Evolutionary conservation across 306 rosid species (phyloP).

Genomic region (Acacia crassicarpa): DNA sequence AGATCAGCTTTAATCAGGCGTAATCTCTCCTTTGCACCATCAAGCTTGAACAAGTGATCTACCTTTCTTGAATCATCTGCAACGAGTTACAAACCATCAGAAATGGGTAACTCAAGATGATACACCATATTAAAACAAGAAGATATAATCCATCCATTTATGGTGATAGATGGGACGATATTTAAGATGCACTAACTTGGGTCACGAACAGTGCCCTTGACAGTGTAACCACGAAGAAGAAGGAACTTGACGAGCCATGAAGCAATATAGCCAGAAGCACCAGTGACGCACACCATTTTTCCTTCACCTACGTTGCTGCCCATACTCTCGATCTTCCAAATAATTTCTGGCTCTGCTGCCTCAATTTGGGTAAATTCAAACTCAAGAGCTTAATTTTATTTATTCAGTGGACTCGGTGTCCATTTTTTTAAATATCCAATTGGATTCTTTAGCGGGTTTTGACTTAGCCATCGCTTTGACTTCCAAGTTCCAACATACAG

Average conservation of each 20-base stretch:
- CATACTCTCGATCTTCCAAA: constrained; percentile 2
- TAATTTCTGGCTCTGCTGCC: not conserved
- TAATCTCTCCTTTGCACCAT: constrained; percentile 4
- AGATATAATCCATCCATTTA: not conserved
- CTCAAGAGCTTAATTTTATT: not conserved
- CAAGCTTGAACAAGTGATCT: constrained; percentile 1
- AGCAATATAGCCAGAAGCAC: constrained; percentile 57
- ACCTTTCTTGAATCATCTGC: not conserved
- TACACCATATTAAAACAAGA: not conserved
- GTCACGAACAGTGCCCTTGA: constrained; percentile 1
- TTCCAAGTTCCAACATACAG: not conserved
- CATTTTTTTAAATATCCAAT: not conserved
- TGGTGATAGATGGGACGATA: not conserved
- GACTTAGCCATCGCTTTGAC: not conserved
- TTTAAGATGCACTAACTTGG: not conserved
- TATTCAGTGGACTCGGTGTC: not conserved
- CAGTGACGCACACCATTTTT: constrained; percentile 51
- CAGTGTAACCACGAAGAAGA: constrained; percentile 38
- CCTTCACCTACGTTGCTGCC: constrained; percentile 20
- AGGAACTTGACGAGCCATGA: constrained; percentile 58
- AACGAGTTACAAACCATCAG: not conserved
- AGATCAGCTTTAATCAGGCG: not conserved
- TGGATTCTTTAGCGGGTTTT: not conserved
- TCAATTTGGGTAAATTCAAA: not conserved
- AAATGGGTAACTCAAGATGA: not conserved